These are phyloP conservation scores for Neckera pumila DNA, from an alignment of 225 moss, liverwort and hornwort genomes.

Conservation along the genomic window DNA sequence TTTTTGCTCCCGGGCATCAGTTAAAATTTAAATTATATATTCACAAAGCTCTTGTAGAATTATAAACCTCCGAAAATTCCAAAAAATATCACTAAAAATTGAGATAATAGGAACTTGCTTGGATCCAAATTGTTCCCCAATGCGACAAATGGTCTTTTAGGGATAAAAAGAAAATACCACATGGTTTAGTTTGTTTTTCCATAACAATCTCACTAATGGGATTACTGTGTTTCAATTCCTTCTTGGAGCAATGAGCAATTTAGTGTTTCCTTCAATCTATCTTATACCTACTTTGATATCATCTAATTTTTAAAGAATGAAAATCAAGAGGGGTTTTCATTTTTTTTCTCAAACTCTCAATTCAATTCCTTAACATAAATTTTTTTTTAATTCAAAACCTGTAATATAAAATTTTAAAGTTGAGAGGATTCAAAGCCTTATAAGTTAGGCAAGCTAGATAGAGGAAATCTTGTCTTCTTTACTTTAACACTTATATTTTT, in stretches of 20 bases:
- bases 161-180: too few species aligned
- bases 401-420: background rate
- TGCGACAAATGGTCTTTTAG: too few species aligned
- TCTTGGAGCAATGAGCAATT: background rate
- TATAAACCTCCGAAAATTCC: too few species aligned
- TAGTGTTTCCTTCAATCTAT: background rate
- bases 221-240: background rate
- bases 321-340: background rate
- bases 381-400: background rate
- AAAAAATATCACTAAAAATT: too few species aligned
- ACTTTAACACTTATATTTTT: background rate
- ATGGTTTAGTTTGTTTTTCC: background rate
- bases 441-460: background rate
- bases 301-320: background rate
- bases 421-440: background rate
- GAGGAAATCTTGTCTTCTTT: fast-evolving
- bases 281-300: background rate
- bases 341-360: background rate
- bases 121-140: too few species aligned
- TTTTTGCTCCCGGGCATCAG: too few species aligned
- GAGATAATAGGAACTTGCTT: too few species aligned
- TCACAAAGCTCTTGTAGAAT: too few species aligned
- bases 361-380: background rate
- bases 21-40: too few species aligned
- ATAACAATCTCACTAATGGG: background rate